A percentile compares a stretch with the other conserved stretches of the same genome.
phyloP scores from a whole-genome alignment of 1,284 basidiomycete genomes.

The Apiotrichum siamense region DNA sequence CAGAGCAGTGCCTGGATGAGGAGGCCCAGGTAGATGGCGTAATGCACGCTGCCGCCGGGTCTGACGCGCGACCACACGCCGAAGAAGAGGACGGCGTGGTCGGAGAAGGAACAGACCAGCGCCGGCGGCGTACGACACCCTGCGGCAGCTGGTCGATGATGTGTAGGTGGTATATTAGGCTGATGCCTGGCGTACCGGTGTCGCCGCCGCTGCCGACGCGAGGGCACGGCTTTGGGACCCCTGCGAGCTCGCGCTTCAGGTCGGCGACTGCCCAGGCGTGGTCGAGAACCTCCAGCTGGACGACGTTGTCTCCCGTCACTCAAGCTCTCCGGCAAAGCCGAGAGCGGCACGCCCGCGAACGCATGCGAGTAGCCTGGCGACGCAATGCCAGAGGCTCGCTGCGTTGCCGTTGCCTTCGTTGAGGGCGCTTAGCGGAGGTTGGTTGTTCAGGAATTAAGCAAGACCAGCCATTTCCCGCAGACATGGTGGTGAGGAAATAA shows the following conservation, averaged over 20 bases:
- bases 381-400: neutral
- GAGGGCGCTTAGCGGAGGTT: neutral
- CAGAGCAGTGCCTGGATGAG: constrained; percentile 15
- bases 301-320: constrained; percentile 10
- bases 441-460: too few relatives aligned
- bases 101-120: constrained; percentile 13
- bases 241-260: neutral
- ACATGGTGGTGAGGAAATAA: too few relatives aligned
- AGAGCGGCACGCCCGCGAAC: constrained; percentile 12
- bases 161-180: neutral
- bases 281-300: constrained; percentile 4
- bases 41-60: constrained; percentile 12
- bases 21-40: constrained; percentile 11
- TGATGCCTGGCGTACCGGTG: neutral
- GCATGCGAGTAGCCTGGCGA: constrained; percentile 1
- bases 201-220: neutral
- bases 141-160: neutral
- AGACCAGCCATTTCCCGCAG: too few relatives aligned
- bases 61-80: constrained; percentile 12
- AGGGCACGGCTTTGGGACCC: too few relatives aligned
- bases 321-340: constrained; percentile 10
- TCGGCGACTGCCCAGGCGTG: neutral
- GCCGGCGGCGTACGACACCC: neutral
- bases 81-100: constrained; percentile 17
- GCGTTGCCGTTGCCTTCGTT: neutral